Percentiles rank a stretch among this genome's conserved stretches.
Conservation (phyloP, 2,329 filamentous ascomycete species). For the Penicillium vulpinum region DNA sequence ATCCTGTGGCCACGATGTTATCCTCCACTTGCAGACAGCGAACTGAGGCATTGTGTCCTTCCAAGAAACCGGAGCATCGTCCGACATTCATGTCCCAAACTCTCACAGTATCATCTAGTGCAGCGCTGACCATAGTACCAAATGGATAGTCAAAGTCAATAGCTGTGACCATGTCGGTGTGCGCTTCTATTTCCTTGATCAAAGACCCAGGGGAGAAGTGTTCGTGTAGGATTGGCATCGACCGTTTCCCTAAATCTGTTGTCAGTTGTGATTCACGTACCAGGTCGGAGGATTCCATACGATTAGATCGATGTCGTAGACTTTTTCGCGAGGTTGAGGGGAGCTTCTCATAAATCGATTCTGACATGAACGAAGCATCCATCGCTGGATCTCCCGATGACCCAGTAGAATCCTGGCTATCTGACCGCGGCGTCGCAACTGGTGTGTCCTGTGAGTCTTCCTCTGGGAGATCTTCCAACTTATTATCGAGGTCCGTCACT, state of each 20-base stretch:
- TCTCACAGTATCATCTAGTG: constrained; percentile 87
- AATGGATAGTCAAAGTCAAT: constrained; percentile 98
- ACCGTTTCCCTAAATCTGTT: constrained; percentile 60
- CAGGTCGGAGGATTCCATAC: constrained; percentile 27
- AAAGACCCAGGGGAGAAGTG: constrained; percentile 86
- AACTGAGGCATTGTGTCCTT: constrained; percentile 93
- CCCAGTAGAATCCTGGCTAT: constrained; percentile 50
- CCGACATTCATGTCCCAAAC: constrained; percentile 97
- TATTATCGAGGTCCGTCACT: constrained; percentile 61
- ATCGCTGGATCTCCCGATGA: constrained; percentile 54
- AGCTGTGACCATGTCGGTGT: constrained; percentile 83
- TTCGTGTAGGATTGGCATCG: constrained; percentile 93
- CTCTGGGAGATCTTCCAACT: constrained; percentile 59
- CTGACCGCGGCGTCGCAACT: constrained; percentile 34
- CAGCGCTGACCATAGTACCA: constrained; percentile 88
- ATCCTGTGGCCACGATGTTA: constrained; percentile 91
- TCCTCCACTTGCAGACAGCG: constrained; percentile 91
- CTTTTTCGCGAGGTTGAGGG: constrained; percentile 64
- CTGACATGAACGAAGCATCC: constrained; percentile 82
- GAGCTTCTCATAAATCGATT: constrained; percentile 94
- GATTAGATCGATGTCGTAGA: constrained; percentile 48
- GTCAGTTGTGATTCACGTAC: constrained; percentile 22
- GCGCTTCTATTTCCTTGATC: constrained; percentile 85
- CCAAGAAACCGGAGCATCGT: constrained; percentile 84
- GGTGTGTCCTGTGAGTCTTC: constrained; percentile 37